These are phyloP conservation scores for Suhomyces faveliae DNA, from an alignment of 805 yeast species.

Conservation along the genomic window DNA sequence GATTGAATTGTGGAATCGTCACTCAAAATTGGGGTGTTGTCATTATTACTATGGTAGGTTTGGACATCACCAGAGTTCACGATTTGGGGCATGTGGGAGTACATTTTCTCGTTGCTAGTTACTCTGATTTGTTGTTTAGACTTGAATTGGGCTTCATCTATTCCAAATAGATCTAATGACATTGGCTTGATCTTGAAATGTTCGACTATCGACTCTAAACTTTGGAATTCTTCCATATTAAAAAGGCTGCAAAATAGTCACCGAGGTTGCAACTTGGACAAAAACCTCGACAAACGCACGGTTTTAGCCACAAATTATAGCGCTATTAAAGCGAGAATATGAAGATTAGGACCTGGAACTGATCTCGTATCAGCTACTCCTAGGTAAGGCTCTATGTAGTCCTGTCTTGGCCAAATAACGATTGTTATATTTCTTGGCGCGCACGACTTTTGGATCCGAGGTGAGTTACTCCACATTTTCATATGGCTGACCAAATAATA, in stretches of 20 bases:
- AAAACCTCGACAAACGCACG: background rate
- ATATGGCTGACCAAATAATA: background rate
- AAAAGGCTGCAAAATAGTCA: slow-evolving; percentile 5
- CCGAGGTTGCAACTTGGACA: too few species aligned
- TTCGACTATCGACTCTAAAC: slow-evolving; percentile 17
- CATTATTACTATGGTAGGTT: background rate
- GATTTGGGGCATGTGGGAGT: background rate
- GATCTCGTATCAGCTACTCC: background rate
- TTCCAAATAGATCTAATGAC: slow-evolving; percentile 15
- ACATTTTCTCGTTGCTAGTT: background rate
- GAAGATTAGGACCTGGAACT: too few species aligned
- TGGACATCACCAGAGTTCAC: background rate
- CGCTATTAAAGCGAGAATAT: too few species aligned
- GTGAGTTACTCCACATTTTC: background rate
- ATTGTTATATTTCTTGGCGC: background rate
- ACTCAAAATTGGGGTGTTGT: background rate
- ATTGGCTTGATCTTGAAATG: slow-evolving; percentile 17
- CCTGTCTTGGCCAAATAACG: background rate
- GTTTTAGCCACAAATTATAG: background rate
- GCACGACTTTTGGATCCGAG: background rate
- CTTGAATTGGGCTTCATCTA: background rate
- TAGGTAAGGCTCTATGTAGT: background rate
- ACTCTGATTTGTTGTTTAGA: background rate
- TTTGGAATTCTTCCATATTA: slow-evolving; percentile 22
- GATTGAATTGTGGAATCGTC: background rate